Base-by-base conservation (phyloP, 2,329 filamentous ascomycete species). In the Trichoderma semiorbis region DNA sequence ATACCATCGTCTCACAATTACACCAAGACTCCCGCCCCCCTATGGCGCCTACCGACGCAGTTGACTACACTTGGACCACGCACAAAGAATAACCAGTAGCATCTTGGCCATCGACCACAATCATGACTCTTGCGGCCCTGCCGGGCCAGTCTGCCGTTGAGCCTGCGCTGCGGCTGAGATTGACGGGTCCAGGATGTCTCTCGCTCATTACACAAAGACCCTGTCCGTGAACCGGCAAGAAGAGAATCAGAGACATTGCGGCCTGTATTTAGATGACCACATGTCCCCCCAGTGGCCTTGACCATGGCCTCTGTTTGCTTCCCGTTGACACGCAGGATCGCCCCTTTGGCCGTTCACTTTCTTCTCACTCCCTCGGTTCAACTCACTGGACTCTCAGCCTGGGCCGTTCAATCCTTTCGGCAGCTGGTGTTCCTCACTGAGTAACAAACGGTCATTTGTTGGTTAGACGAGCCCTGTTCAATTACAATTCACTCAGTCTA, bases 401-500 rank as follows among this genome's bases (percentile, higher is more conserved):
- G 55, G 36, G 76, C 75, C 78, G 75, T 79, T 78, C 78, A 79
- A 78, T 80, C 78, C 74, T 78, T 80, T 70, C 77, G 78, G 77
- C 76, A 77, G 76, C 77, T 79, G 76, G 76, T 74, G 68, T 74
- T 73, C 70, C 70, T 74, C 16, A 72, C 64, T 18, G 72, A 70
- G 70, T 69, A 5, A 32, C 58, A 60, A 72, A 73, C 50, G 43
- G 47, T 67, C 71, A 63, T 70, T 69, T 64, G 69, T 69, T 62
- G 24, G 21, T 55, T 24, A 71, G 43, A 34, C 69, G 68, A 43
- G 65, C 67, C 73, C 62, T 64, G 74, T 71, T 77, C 77, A 70
- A 72, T 43, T 69, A 70, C 67, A 68, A 73, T 72, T 70, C 65
- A 67, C 62, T 65, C 65, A 43, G 28, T 69, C 70, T 28, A 28